Evolutionary conservation across 495 filamentous ascomycete genomes (phyloP).

Genomic region (Annulohypoxylon bovei): DNA sequence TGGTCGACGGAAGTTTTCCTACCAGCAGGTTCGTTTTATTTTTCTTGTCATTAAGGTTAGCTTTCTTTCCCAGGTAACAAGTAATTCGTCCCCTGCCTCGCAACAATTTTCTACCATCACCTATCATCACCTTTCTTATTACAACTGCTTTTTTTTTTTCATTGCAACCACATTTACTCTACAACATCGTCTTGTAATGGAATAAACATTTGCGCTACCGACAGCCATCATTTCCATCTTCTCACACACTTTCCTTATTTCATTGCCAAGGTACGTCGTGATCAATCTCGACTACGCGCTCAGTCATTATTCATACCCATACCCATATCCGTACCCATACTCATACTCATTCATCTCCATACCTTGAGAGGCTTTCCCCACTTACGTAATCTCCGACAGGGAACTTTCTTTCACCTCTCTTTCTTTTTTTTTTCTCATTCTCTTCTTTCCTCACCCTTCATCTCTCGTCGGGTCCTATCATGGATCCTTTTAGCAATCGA

Average conservation of each 20-base stretch:
- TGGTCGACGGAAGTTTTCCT: background rate
- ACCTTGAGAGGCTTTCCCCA: constrained; percentile 33
- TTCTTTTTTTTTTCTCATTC: constrained; percentile 4
- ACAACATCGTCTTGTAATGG: background rate
- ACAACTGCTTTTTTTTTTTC: background rate
- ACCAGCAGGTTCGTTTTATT: background rate
- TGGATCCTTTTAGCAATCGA: constrained; percentile 41
- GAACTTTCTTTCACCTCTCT: constrained; percentile 39
- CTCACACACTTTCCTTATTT: background rate
- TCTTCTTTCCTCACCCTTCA: background rate
- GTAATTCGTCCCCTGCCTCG: background rate
- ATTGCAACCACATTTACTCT: background rate
- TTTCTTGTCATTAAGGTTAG: background rate
- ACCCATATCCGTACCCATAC: background rate
- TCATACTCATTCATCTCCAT: background rate
- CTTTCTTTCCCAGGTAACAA: background rate
- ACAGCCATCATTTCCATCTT: background rate
- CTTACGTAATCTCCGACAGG: constrained; percentile 48
- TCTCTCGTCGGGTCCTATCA: constrained; percentile 8
- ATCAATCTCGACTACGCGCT: background rate
- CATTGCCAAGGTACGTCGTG: background rate
- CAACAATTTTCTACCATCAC: background rate
- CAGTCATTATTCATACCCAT: constrained; percentile 2
- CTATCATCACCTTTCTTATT: background rate
- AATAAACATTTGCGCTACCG: background rate